phyloP scores from a whole-genome alignment of 495 filamentous ascomycete species.

The Penicillium riverlandense region DNA sequence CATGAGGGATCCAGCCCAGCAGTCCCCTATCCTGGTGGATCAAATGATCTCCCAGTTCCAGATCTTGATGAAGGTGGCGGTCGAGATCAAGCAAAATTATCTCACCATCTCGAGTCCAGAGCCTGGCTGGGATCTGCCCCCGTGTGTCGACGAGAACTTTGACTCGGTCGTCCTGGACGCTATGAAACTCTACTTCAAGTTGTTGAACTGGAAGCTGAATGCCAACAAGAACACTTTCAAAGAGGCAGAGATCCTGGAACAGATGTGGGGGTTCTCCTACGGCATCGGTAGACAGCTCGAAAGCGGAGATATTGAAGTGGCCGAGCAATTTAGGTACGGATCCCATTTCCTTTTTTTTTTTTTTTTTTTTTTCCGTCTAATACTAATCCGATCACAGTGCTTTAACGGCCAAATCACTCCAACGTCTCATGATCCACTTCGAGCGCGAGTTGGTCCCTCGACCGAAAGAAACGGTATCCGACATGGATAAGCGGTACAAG shows the following conservation, averaged over 20 bases:
- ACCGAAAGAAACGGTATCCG: constrained; percentile 71
- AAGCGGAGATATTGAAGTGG: constrained; percentile 91
- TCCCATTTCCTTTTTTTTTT: background rate
- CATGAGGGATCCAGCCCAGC: constrained; percentile 83
- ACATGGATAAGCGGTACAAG: constrained; percentile 97
- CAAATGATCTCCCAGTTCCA: constrained; percentile 97
- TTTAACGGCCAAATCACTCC: constrained; percentile 83
- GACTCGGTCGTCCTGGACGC: constrained; percentile 93
- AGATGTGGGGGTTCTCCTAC: constrained; percentile 96
- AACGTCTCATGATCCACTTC: constrained; percentile 80
- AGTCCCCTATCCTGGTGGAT: constrained; percentile 84
- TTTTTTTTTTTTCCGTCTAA: background rate
- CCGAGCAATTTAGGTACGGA: constrained; percentile 85
- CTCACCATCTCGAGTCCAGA: constrained; percentile 76
- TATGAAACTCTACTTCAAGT: constrained; percentile 93
- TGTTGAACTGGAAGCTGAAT: constrained; percentile 94
- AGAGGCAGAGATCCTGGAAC: constrained; percentile 92
- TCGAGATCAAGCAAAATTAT: constrained; percentile 86
- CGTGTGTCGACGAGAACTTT: constrained; percentile 94
- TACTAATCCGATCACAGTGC: constrained; percentile 42
- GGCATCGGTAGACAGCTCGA: constrained; percentile 81
- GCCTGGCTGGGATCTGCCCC: constrained; percentile 89
- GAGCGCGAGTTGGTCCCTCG: constrained; percentile 80
- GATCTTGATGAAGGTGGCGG: constrained; percentile 82
- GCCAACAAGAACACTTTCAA: constrained; percentile 99